Base-by-base conservation (phyloP, 345 rosid species). In the Fremontodendron californicum region DNA sequence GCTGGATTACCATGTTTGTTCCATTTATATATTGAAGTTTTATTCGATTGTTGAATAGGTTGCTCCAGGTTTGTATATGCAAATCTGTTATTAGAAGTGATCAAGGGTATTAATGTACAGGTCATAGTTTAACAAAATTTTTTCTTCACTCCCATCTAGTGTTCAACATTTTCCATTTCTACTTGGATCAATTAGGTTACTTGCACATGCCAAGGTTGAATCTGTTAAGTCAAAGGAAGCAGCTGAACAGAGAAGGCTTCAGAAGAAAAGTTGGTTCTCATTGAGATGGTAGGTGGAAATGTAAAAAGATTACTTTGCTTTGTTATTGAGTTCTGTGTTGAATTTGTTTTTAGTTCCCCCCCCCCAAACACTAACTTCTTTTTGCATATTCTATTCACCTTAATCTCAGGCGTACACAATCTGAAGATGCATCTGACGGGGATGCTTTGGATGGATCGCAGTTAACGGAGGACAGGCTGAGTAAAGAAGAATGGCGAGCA, bases 121-220 rank as follows among this genome's bases (percentile, higher is more conserved):
- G 27, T 58, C 54, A 49, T 23, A 15, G 45, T 45, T 72, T 46
- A 43, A 25, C 43, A 72, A 58, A 3, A 16, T 42, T 49, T 67
- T 42, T 52, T 57, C 61, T 40, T 71, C 52, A 71, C 4, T 19
- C 43, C 74, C 18, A 29, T 33, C 61, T 71, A 51, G 67, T 57
- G 49, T 62, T 62, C 35, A 61, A 9, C 25, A 43, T 71, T 66
- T 63, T 62, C 57, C 45, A 51, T 77, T 74, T 52, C 63, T 78
- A 57, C 71, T 42, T 80, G 77, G 40, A 69, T 75, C 25, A 21
- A 69, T 58, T 82, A 96, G 99, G 97, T 88, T 96, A 80, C 98
- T 96, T 82, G 98, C 98, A 71, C 99, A 96, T 89, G 99, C 97
- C 63, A 96, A 93, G 89, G 90, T 90, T 86, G 98, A 96, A 88